Conservation (phyloP, 1,139 yeast genomes). For the Geotrichum histeridarum region DNA sequence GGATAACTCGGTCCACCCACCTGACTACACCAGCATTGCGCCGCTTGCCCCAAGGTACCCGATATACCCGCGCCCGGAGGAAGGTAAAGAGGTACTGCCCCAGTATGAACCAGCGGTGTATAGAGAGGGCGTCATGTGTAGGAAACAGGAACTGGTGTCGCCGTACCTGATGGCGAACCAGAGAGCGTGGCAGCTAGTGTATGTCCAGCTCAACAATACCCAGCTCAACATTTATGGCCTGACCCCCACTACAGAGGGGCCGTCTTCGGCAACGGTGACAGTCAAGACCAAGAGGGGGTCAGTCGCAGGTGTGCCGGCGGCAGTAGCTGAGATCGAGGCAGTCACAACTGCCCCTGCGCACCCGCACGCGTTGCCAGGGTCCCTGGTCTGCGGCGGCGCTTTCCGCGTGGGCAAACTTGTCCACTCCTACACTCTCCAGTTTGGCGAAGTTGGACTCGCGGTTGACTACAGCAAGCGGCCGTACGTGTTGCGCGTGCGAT, state of each 20-base stretch:
- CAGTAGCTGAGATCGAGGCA: neutral
- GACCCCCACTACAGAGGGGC: constrained; percentile 5
- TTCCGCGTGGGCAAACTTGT: constrained; percentile 5
- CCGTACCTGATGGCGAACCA: constrained; percentile 40
- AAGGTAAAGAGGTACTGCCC: constrained; percentile 36
- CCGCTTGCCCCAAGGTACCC: constrained; percentile 24
- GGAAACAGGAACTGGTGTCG: constrained; percentile 37
- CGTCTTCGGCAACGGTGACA: neutral
- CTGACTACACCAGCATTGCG: constrained; percentile 29
- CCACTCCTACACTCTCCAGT: constrained; percentile 56
- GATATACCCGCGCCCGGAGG: constrained; percentile 35
- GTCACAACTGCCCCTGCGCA: constrained; percentile 1
- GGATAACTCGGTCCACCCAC: constrained; percentile 24
- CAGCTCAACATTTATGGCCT: constrained; percentile 46
- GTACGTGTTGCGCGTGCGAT: constrained; percentile 55
- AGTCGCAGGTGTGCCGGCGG: neutral
- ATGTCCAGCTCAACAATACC: constrained; percentile 55
- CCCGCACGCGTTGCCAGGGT: constrained; percentile 12
- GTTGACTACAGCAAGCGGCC: constrained; percentile 59
- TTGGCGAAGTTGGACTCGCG: constrained; percentile 65
- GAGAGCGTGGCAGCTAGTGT: constrained; percentile 50
- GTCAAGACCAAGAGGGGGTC: neutral
- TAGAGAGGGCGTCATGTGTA: constrained; percentile 30
- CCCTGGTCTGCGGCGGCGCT: neutral
- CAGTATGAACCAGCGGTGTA: constrained; percentile 33